Evolutionary conservation across 257 asterid species (phyloP).

Genomic region (Fraxinus excelsior): DNA sequence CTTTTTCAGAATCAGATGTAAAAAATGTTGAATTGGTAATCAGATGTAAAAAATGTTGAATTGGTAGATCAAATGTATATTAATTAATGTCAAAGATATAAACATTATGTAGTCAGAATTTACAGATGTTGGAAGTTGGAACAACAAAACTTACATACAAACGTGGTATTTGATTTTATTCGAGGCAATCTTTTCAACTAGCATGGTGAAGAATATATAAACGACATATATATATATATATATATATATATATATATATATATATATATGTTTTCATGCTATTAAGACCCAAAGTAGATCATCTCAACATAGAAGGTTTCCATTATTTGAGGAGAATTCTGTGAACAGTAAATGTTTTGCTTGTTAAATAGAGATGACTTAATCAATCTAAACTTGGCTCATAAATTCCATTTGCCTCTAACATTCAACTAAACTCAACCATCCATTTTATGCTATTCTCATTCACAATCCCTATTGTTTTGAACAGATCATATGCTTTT

Average conservation of each 20-base stretch:
- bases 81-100: not conserved
- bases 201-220: no score
- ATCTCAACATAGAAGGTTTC: slow-evolving; percentile 5
- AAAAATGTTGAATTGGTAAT: not conserved
- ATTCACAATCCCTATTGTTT: slow-evolving; percentile 3
- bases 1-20: not conserved
- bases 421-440: slow-evolving; percentile 23
- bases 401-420: slow-evolving; percentile 14
- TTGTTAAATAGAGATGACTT: not conserved
- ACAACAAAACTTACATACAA: not conserved
- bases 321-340: slow-evolving; percentile 32
- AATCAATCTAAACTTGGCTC: slow-evolving; percentile 9
- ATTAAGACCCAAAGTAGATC: not conserved
- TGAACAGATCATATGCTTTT: not conserved
- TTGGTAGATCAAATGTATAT: not conserved
- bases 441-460: slow-evolving; percentile 23
- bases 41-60: not conserved
- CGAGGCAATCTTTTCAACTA: no score
- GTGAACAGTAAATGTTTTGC: slow-evolving; percentile 29
- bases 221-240: no score
- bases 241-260: no score
- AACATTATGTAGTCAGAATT: not conserved
- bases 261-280: not conserved
- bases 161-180: no score
- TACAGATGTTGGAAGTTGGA: not conserved